Evolutionary conservation across 148 eudicot species (phyloP).

Genomic region (Chenopodium berlandieri): DNA sequence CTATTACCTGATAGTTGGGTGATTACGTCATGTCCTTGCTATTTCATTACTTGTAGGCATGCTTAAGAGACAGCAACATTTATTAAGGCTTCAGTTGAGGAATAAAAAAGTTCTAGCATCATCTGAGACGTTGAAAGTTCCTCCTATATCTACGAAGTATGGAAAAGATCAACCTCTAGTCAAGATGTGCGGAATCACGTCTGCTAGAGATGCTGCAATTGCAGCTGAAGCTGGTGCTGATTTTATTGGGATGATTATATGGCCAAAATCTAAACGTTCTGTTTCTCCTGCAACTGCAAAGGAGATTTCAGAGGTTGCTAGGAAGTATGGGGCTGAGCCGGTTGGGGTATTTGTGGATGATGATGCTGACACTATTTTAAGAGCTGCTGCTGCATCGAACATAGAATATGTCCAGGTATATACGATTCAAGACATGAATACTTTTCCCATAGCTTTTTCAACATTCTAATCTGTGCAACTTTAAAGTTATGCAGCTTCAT

Average conservation of each 20-base stretch:
- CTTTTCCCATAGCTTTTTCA: constrained; percentile 1
- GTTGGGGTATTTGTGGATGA: constrained; percentile 97
- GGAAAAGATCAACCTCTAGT: constrained; percentile 54
- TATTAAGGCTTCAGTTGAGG: constrained; percentile 28
- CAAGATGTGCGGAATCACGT: constrained; percentile 94
- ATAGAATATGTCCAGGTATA: constrained; percentile 16
- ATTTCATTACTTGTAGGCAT: constrained; percentile 21
- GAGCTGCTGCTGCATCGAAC: constrained; percentile 42
- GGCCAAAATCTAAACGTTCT: constrained; percentile 96
- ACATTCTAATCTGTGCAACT: constrained; percentile 1
- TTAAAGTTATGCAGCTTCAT: constrained; percentile 64
- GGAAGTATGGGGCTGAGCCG: constrained; percentile 75
- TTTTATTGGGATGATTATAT: constrained; percentile 89
- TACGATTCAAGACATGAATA: not conserved
- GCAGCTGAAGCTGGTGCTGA: constrained; percentile 97
- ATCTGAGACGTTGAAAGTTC: constrained; percentile 29
- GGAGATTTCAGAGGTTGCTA: constrained; percentile 79
- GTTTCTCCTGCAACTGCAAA: constrained; percentile 72
- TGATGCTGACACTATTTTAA: constrained; percentile 67
- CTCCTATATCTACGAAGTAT: constrained; percentile 22
- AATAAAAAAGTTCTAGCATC: constrained; percentile 25
- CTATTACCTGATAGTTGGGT: not conserved
- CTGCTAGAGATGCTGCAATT: constrained; percentile 87
- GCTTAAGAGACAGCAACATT: constrained; percentile 12
- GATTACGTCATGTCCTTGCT: not conserved